phyloP scores from a whole-genome alignment of 2,329 filamentous ascomycete genomes.

The Didymellaceae sp. region DNA sequence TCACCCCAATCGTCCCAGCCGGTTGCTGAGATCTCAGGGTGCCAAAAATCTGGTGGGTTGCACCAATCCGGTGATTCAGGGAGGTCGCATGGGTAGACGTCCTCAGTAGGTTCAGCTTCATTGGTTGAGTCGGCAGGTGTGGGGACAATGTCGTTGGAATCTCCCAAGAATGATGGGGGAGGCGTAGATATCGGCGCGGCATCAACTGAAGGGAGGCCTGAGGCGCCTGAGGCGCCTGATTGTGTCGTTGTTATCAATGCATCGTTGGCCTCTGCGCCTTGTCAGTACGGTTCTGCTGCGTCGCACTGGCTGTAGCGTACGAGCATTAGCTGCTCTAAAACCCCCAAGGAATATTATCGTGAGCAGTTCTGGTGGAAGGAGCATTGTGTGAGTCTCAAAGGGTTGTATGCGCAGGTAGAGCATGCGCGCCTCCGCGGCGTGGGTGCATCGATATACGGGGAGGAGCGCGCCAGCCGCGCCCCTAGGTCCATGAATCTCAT shows the following conservation, averaged over 20 bases:
- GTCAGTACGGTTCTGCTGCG: neutral
- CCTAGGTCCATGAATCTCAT: neutral
- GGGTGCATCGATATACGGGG: neutral
- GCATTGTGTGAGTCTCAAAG: conserved; percentile 2
- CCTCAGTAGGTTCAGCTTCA: neutral
- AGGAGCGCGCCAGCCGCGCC: conserved; percentile 1
- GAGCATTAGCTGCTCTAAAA: conserved; percentile 1
- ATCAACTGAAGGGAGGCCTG: neutral
- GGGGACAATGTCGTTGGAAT: neutral
- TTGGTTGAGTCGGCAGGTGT: neutral
- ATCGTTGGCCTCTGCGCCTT: neutral
- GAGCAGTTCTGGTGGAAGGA: conserved; percentile 8
- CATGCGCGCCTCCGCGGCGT: neutral
- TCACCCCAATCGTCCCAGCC: conserved; percentile 20
- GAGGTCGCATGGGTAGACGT: conserved; percentile 6
- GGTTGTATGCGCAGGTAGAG: neutral
- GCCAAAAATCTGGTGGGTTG: conserved; percentile 1
- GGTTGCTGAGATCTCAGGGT: conserved; percentile 19
- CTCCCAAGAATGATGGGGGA: neutral
- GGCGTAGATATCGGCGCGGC: neutral
- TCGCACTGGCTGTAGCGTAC: neutral
- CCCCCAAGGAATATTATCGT: conserved; percentile 6
- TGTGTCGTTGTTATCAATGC: neutral
- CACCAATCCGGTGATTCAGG: conserved; percentile 11
- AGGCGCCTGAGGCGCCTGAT: neutral